Evolutionary conservation across 2,329 filamentous ascomycete genomes (phyloP).

Genomic region (Xylaria sp.): DNA sequence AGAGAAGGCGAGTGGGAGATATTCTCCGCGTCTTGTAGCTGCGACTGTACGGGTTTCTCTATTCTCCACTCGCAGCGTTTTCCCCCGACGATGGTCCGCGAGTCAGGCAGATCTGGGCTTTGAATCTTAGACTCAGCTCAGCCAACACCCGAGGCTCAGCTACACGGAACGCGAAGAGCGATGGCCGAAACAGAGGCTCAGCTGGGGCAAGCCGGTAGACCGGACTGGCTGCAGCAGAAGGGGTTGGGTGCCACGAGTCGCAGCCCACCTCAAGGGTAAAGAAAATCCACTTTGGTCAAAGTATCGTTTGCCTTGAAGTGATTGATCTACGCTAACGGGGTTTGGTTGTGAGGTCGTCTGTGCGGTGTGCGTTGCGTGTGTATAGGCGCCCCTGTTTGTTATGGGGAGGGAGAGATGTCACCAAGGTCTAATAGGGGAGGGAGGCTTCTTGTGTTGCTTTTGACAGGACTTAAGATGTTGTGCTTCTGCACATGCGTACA

Average conservation of each 20-base stretch:
- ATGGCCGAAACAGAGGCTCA: conserved; percentile 32
- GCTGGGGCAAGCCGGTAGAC: conserved; percentile 22
- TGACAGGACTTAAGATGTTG: not conserved
- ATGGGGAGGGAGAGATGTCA: conserved; percentile 1
- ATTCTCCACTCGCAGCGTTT: conserved; percentile 21
- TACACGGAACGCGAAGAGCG: conserved; percentile 24
- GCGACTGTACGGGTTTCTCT: conserved; percentile 8
- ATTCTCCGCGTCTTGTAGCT: conserved; percentile 16
- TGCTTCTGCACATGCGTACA: conserved; percentile 6
- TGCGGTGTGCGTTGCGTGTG: not conserved
- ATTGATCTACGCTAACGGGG: conserved; percentile 13
- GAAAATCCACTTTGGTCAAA: conserved; percentile 12
- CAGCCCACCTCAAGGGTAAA: conserved; percentile 7
- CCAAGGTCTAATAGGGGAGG: no score
- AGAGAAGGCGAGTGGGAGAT: not conserved
- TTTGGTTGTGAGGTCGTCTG: not conserved
- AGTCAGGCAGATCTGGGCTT: conserved; percentile 27
- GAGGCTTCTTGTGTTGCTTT: not conserved
- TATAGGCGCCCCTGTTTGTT: conserved; percentile 10
- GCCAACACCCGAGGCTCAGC: conserved; percentile 3
- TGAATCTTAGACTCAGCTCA: conserved; percentile 5
- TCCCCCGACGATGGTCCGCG: conserved; percentile 11
- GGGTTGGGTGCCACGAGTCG: conserved; percentile 21
- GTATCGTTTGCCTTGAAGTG: not conserved
- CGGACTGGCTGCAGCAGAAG: not conserved